Evolutionary conservation across 768 basidiomycete species (phyloP).

Genomic region (Postia placenta): DNA sequence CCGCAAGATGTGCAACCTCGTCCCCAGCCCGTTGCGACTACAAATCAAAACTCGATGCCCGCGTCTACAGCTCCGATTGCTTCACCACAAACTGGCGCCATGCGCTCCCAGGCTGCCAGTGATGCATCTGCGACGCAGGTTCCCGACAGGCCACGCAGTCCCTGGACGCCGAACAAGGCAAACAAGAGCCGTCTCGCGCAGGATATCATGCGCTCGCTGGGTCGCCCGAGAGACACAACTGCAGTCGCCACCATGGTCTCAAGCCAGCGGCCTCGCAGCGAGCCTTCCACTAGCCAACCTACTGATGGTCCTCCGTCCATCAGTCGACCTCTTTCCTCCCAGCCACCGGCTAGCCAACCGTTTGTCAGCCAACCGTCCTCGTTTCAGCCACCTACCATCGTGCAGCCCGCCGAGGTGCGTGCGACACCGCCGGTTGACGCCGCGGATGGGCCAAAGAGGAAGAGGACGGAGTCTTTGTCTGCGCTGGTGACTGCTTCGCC

Average conservation of each 20-base stretch:
- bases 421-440: neutral
- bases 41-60: too few species aligned
- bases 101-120: too few species aligned
- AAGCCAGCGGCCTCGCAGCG: too few species aligned
- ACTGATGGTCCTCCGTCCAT: neutral
- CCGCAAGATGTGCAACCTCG: too few species aligned
- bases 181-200: conserved; percentile 47
- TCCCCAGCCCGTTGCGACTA: too few species aligned
- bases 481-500: neutral
- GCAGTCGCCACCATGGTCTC: too few species aligned
- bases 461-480: conserved; percentile 1
- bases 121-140: neutral
- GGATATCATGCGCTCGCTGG: conserved; percentile 51
- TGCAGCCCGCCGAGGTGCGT: too few species aligned
- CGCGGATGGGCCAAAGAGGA: neutral
- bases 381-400: too few species aligned
- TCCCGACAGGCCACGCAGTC: neutral
- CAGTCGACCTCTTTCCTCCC: neutral
- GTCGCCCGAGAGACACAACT: conserved; percentile 15
- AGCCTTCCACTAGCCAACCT: neutral
- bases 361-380: too few species aligned
- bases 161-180: conserved; percentile 33
- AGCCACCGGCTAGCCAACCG: too few species aligned
- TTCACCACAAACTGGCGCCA: too few species aligned
- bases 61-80: too few species aligned